Base-by-base conservation (phyloP, 352 stramenopile species). In the Aphanomyces stellatus region DNA sequence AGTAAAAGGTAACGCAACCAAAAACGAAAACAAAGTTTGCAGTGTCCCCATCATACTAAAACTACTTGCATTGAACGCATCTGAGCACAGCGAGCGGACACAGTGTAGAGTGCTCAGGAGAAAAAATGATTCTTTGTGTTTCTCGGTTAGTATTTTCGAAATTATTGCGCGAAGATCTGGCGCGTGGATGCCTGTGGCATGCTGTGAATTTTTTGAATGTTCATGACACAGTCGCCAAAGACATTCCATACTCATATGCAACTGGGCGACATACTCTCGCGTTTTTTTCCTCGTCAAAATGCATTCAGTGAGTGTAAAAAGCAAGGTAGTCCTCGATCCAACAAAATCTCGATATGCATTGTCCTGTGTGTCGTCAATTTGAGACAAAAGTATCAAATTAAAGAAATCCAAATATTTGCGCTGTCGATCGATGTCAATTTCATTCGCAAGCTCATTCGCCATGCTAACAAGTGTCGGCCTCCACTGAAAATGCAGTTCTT, bases 211-310 rank as follows among this genome's bases (percentile, higher is more conserved):
- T 15, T 15, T 24, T 42, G 41, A 11, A 33, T 67, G 27, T n/a
- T 46, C 46, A n/a, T 46, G 33, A 24, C 60, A 67, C 5, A 67
- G 31, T 34, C 60, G 60, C 60, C 60, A 67, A 13, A 67, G 42
- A 28, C 60, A 67, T 19, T 67, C 43, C 5, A 67, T 22, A 31
- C 30, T 53, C 5, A 55, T 37, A 4, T 51, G 15, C 1, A 55
- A 6, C 42, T 51, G n/a, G n/a, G n/a, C n/a, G n/a, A n/a, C n/a
- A n/a, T n/a, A n/a, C n/a, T n/a, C n/a, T n/a, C n/a, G n/a, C n/a
- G n/a, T n/a, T n/a, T n/a, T n/a, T n/a, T 57, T 30, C 49, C 30
- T 35, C 24, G 8, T 10, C 3, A 59, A 10, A 19, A 67, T 57
- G n/a, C 27, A n/a, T n/a, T n/a, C n/a, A n/a, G n/a, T n/a, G n/a